Conservation (phyloP, 768 basidiomycete genomes). For the Suillus americanus region DNA sequence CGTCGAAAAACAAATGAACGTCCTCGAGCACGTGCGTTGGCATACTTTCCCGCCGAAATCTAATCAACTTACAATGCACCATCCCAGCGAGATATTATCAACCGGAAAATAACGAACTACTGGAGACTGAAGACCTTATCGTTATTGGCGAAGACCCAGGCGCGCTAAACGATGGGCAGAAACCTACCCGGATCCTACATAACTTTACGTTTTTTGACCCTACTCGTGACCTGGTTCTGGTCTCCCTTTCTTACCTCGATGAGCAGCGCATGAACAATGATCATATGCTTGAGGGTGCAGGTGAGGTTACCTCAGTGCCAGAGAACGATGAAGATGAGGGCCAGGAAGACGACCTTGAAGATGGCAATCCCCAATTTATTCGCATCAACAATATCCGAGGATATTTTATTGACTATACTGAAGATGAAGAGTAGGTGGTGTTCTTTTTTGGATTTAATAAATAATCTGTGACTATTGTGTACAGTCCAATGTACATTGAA, state of each 20-base stretch:
- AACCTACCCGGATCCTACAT: conserved; percentile 57
- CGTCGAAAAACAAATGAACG: conserved; percentile 27
- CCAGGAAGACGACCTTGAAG: conserved; percentile 50
- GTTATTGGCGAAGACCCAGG: conserved; percentile 43
- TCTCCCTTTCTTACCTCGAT: conserved; percentile 49
- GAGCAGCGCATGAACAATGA: conserved; percentile 35
- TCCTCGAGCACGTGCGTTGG: conserved; percentile 17
- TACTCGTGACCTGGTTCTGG: conserved; percentile 40
- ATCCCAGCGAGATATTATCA: conserved; percentile 41
- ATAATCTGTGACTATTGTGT: conserved; percentile 3
- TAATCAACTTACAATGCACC: background rate
- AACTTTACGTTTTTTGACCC: conserved; percentile 66
- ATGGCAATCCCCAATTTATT: conserved; percentile 38
- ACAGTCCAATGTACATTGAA: conserved; percentile 65
- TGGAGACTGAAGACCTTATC: conserved; percentile 36
- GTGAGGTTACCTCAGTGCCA: conserved; percentile 47
- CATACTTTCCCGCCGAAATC: background rate
- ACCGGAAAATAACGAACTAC: conserved; percentile 28
- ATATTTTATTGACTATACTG: conserved; percentile 51
- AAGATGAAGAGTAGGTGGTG: conserved; percentile 48
- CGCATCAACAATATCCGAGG: conserved; percentile 46
- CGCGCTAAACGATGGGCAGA: conserved; percentile 35
- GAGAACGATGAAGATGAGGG: conserved; percentile 62
- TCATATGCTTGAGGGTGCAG: conserved; percentile 53
- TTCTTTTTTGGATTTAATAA: conserved; percentile 2